Evolutionary conservation across 2,329 filamentous ascomycete species (phyloP).

Genomic region (Tolypocladium amazonense): DNA sequence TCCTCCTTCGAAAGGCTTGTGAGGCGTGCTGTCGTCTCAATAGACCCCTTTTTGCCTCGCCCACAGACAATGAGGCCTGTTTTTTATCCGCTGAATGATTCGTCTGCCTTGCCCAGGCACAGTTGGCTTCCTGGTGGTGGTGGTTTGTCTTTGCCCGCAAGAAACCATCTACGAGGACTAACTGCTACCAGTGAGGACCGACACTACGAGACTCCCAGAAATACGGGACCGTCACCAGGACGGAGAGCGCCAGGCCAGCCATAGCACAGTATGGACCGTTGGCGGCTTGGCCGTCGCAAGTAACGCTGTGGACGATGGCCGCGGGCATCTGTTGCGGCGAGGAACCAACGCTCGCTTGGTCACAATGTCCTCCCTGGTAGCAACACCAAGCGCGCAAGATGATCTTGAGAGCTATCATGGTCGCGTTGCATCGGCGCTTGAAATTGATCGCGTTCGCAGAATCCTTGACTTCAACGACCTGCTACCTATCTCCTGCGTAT

Average conservation of each 20-base stretch:
- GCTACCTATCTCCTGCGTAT: not conserved
- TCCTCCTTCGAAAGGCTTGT: conserved; percentile 32
- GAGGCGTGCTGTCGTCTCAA: conserved; percentile 21
- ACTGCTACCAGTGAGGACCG: not conserved
- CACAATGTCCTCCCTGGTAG: conserved; percentile 35
- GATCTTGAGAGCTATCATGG: conserved; percentile 60
- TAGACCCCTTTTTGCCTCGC: conserved; percentile 13
- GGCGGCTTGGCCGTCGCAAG: conserved; percentile 53
- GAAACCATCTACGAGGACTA: not conserved
- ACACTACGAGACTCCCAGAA: not conserved
- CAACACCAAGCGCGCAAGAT: conserved; percentile 36
- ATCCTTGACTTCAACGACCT: conserved; percentile 46
- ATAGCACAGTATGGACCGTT: conserved; percentile 66
- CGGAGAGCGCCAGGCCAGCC: conserved; percentile 43
- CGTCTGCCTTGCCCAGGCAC: not conserved
- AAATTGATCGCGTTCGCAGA: conserved; percentile 60
- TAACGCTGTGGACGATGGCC: conserved; percentile 49
- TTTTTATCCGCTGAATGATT: not conserved
- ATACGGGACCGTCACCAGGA: not conserved
- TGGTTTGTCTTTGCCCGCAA: not conserved
- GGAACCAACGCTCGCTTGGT: conserved; percentile 63
- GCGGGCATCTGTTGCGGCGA: conserved; percentile 53
- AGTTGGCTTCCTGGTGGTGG: not conserved
- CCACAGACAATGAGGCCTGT: conserved; percentile 8
- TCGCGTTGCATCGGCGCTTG: conserved; percentile 68